Evolutionary conservation across 331 rosid genomes (phyloP), one percentile per base, ranked within the genome.

Genomic region (Malus hybrid): DNA sequence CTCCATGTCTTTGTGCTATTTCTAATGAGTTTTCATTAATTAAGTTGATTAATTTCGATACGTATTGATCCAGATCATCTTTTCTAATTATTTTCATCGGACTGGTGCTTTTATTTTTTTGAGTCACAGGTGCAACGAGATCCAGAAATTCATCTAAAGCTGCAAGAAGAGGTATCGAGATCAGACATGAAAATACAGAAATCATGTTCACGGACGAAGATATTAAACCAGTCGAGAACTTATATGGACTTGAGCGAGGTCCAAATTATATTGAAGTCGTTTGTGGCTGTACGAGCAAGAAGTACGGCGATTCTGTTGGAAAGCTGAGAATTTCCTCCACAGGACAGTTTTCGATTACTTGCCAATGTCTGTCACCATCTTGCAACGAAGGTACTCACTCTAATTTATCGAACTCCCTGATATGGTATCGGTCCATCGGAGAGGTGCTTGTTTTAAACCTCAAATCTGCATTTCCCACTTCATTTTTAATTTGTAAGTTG

Each of bases 241-340:
- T 85, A 7, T 3, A 3, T 18, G 89, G 83, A 5, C 74, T 79
- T 1, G 62, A 69, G 39, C 63, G 34, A 50, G 86, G 90, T 7
- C 16, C 10, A 6, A 74, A 65, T 75, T 84, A 42, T 9, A 55
- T 89, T 13, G 85, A 85, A 67, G 83, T 87, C 19, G 22, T 10
- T 1, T 89, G 94, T 61, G 88, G 90, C 14, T 82, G 86, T 74
- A 87, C 91, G 12, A 82, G 76, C 74, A 71, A 52, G 13, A 80
- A 6, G 34, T 80, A 31, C 36, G 88, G 90, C 9, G 91, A 87
- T 65, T 44, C 33, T 5, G 24, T 6, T 7, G 90, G 86, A 3
- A 83, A 1, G 28, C 84, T 87, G 1, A 80, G 67, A 76, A 62
- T 89, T 18, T 64, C 69, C 12, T 5, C 56, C 24, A 34, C 71